Evolutionary conservation across 2,329 filamentous ascomycete species (phyloP).

Genomic region (Coccinonectria pachysandricola): DNA sequence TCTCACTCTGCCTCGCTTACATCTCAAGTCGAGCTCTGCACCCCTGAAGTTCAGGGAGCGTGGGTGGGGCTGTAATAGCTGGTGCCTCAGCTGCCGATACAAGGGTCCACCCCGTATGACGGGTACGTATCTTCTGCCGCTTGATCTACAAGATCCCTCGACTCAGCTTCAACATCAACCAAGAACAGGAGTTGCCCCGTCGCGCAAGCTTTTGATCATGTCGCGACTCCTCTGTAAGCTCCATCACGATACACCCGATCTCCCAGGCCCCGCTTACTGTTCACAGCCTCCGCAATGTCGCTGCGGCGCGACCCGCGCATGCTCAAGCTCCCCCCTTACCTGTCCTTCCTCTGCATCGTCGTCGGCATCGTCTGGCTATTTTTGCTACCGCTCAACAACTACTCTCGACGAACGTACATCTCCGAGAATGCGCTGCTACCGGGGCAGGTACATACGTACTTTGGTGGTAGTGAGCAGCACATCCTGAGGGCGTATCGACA

Average conservation of each 20-base stretch:
- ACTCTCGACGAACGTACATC: conserved; percentile 88
- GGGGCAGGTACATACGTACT: conserved; percentile 96
- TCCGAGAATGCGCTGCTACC: conserved; percentile 94
- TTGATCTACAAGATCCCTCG: too few relatives aligned
- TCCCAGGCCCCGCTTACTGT: neutral
- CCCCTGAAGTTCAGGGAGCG: too few relatives aligned
- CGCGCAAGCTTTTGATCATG: conserved; percentile 25
- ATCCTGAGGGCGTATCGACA: conserved; percentile 83
- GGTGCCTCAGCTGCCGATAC: too few relatives aligned
- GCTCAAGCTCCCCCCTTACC: conserved; percentile 74
- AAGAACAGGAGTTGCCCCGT: conserved; percentile 9
- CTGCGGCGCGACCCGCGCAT: conserved; percentile 74
- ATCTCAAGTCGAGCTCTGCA: too few relatives aligned
- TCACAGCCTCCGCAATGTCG: conserved; percentile 48
- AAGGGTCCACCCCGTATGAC: too few relatives aligned
- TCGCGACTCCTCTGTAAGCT: conserved; percentile 44
- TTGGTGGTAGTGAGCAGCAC: conserved; percentile 90
- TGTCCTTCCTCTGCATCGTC: conserved; percentile 75
- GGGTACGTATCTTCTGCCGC: too few relatives aligned
- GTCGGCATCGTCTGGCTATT: conserved; percentile 85
- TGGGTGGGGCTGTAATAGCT: too few relatives aligned
- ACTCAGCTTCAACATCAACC: too few relatives aligned
- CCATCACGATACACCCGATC: neutral
- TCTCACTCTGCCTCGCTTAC: too few relatives aligned
- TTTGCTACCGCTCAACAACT: conserved; percentile 78